phyloP scores from a whole-genome alignment of 2,329 filamentous ascomycete genomes.

The Chaetomium globosum region DNA sequence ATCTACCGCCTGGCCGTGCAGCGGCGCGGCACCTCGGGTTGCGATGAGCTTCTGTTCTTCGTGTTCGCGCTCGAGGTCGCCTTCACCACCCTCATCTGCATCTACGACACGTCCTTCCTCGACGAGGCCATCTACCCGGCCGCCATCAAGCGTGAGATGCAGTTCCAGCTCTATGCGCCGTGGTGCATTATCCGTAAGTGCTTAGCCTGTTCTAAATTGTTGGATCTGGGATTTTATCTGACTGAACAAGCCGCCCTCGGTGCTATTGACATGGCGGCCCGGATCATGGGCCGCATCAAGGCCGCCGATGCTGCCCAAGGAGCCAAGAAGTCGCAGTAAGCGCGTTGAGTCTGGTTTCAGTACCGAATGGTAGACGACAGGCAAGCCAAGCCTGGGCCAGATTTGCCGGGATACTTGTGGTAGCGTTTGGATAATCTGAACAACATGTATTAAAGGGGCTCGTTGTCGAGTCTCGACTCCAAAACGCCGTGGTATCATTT shows the following conservation, averaged over 20 bases:
- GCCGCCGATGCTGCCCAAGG: constrained; percentile 39
- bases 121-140: constrained; percentile 49
- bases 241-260: constrained; percentile 48
- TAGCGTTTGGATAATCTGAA: not conserved
- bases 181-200: constrained; percentile 58
- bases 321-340: constrained; percentile 49
- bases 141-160: constrained; percentile 50
- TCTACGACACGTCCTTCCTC: constrained; percentile 55
- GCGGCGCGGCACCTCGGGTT: constrained; percentile 42
- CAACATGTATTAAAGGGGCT: not conserved
- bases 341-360: not conserved
- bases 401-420: not conserved
- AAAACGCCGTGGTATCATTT: constrained; percentile 25
- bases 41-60: constrained; percentile 54
- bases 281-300: constrained; percentile 50
- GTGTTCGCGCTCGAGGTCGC: constrained; percentile 56
- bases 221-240: not conserved
- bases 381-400: not conserved
- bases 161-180: constrained; percentile 55
- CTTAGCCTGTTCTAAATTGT: not conserved
- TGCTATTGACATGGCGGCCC: constrained; percentile 57
- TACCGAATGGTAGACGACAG: not conserved
- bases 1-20: constrained; percentile 45
- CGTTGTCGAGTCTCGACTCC: not conserved
- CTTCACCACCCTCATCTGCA: constrained; percentile 56